Evolutionary conservation across 352 stramenopile species (phyloP), one percentile per base, ranked within the genome.

Genomic region (Blastocystis sp.): DNA sequence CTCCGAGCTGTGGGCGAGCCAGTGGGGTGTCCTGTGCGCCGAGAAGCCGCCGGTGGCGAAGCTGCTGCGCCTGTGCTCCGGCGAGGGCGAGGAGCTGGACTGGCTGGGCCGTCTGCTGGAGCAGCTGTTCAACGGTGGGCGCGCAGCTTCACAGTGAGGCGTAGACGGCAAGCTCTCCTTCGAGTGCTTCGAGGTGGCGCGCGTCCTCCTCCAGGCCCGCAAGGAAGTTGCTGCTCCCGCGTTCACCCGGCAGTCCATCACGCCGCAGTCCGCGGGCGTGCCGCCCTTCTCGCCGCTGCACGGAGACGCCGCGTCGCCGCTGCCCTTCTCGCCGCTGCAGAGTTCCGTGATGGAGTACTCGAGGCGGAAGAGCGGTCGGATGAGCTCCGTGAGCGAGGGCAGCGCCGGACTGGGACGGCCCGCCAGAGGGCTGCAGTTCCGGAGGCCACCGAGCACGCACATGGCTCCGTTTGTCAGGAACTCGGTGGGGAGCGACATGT

Each of bases 401-500:
- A 74, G 40, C 40, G 34, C 64, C 21, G 17, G 23, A 41, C 41
- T 74, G 17, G 64, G 64, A 74, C 34, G 64, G 45, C 23, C 28
- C 7, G n/a, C 41, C 21, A 34, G 64, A 3, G 64, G 17, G 34
- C 64, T 41, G 28, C 41, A 48, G 23, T 74, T 74, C 34, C 28
- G 64, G 23, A 74, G 43, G 34, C 64, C 34, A 28, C 21, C 64
- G 23, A 74, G 34, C 23, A 74, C 34, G 40, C 10, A 41, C 10
- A 74, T n/a, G 64, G 21, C 21, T 9, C 19, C 66, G 41, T 5
- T 34, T n/a, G 40, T 56, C 17, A 28, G 74, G 9, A 69, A 69
- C 19, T 84, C 74, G 48, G 21, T 84, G 56, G 52, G 52, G 9
- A 84, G 74, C 23, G 74, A 84, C 11, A 11, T 23, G 43, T 84